Evolutionary conservation across 257 asterid species (phyloP).

Genomic region (Jacaranda mimosifolia): DNA sequence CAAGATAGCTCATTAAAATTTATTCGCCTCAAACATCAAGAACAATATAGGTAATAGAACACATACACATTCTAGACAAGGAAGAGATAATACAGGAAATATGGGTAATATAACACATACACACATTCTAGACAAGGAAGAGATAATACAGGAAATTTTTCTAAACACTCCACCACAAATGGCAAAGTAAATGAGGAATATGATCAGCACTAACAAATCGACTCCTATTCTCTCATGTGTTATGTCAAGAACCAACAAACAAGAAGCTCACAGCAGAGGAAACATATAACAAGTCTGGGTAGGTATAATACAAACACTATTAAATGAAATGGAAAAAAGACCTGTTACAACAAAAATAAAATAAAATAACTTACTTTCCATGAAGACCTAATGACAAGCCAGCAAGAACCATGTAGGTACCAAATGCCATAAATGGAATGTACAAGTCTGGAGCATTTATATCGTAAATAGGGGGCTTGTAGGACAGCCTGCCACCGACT

Average conservation of each 20-base stretch:
- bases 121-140: not conserved
- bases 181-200: constrained; percentile 1
- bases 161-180: not conserved
- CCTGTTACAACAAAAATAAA: not conserved
- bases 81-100: not conserved
- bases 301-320: not conserved
- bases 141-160: not conserved
- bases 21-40: not conserved
- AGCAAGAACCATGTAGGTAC: constrained; percentile 64
- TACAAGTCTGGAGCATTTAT: constrained; percentile 70
- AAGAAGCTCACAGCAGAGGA: not conserved
- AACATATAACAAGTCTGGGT: not conserved
- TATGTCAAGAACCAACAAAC: not conserved
- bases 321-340: not conserved
- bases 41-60: not conserved
- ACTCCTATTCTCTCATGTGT: not conserved
- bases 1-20: not conserved
- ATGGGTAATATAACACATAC: not conserved
- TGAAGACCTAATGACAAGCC: constrained; percentile 65
- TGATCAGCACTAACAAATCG: not conserved
- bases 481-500: constrained; percentile 68
- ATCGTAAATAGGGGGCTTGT: constrained; percentile 71
- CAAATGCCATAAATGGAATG: constrained; percentile 70
- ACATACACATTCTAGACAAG: not conserved
- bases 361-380: constrained; percentile 53